Base-by-base conservation (phyloP, 2,329 filamentous ascomycete genomes). In the Alternaria arborescens region DNA sequence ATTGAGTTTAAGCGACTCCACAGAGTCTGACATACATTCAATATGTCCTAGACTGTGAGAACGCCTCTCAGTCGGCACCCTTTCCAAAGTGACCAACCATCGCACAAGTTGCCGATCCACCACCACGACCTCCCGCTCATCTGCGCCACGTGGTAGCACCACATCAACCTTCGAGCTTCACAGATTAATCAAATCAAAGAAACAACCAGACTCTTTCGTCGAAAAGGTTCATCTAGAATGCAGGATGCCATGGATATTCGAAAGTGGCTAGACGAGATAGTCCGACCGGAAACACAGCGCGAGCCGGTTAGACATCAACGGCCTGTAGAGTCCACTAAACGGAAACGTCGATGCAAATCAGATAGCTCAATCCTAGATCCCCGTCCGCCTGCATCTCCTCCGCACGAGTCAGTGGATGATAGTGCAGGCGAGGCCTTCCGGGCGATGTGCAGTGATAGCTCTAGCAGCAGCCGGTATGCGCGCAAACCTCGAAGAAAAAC, bases 401-500 rank as follows among this genome's bases (percentile, higher is more conserved):
- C 56, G 60, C 50, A 48, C 22, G 42, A 55, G 52, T 42, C 54
- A 52, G 48, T 18, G 10, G 55, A 64, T 14, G 51, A 64, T 6
- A 55, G 44, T 56, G 40, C 64, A 36, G 72, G 68, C 55, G 52
- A 71, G 53, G 64, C 54, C 47, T 61, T 62, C 52, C 56, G 60
- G 44, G 52, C 61, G 47, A 61, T 64, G 43, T 60, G 46, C 24
- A 65, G 55, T 55, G 34, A 58, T 24, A 58, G 61, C 40, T 64
- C 71, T 24, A 61, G 32, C 34, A 69, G 61, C 59, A 70, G 62
- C 56, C 66, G 58, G 8, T 85, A 82, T 71, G 76, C 79, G 67
- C 80, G 78, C 58, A 79, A 76, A 60, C 73, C 80, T 64, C 79
- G 83, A 55, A 78, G 78, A 71, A 84, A 82, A 71, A 84, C 82